Evolutionary conservation across 2,329 filamentous ascomycete genomes (phyloP).

Genomic region (Aureobasidium sp.): DNA sequence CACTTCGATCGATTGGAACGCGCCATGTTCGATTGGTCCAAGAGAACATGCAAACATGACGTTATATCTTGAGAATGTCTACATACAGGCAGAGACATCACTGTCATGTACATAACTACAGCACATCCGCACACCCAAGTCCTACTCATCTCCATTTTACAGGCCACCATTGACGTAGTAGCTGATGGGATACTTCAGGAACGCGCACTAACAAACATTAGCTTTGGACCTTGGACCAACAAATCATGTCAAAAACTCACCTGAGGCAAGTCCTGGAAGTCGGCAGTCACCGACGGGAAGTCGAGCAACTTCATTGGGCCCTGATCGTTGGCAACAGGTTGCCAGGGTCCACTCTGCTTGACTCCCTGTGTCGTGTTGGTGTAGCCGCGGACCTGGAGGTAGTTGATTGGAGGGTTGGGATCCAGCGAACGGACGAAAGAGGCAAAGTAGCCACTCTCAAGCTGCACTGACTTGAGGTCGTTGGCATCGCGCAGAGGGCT

Average conservation of each 20-base stretch:
- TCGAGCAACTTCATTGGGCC: conserved; percentile 40
- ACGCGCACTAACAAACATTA: conserved; percentile 33
- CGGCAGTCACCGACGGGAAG: conserved; percentile 37
- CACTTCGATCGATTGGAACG: neutral
- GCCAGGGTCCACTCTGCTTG: conserved; percentile 31
- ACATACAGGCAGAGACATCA: neutral
- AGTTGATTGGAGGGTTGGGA: conserved; percentile 44
- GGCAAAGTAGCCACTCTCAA: conserved; percentile 44
- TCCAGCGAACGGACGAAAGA: conserved; percentile 45
- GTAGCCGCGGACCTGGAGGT: conserved; percentile 43
- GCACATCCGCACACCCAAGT: neutral
- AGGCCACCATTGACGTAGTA: conserved; percentile 34
- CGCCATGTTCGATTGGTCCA: neutral
- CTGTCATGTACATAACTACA: neutral
- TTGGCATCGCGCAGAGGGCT: conserved; percentile 43
- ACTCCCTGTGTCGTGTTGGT: conserved; percentile 36
- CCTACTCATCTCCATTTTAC: neutral
- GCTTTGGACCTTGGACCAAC: neutral
- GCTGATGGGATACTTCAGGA: conserved; percentile 39
- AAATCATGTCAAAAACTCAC: neutral
- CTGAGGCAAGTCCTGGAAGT: conserved; percentile 46
- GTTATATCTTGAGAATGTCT: neutral
- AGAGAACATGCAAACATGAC: too few species aligned
- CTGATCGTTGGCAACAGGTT: conserved; percentile 33
- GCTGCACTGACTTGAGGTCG: conserved; percentile 42